These are phyloP conservation scores for Magnaporthiopsis incrustans DNA, from an alignment of 2,329 filamentous ascomycete genomes.

Conservation along the genomic window DNA sequence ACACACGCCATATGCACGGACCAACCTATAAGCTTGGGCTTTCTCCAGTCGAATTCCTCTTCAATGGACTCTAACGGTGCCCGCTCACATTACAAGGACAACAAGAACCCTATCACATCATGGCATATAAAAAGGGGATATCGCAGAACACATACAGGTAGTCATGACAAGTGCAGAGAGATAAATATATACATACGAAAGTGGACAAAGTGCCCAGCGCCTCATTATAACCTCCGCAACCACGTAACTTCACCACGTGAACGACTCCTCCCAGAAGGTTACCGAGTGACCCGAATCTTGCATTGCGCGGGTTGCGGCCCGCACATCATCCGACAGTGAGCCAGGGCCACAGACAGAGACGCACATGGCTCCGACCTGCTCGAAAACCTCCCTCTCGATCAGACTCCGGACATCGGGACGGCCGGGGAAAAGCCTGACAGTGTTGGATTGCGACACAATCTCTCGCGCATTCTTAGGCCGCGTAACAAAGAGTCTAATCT, in stretches of 20 bases:
- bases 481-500: conserved; percentile 85
- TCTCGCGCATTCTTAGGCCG: conserved; percentile 77
- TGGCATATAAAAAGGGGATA: too few species aligned
- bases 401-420: conserved; percentile 75
- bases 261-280: conserved; percentile 72
- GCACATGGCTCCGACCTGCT: conserved; percentile 80
- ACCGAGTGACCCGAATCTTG: conserved; percentile 55
- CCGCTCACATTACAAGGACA: not conserved
- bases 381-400: conserved; percentile 72
- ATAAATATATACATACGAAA: too few species aligned
- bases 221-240: too few species aligned
- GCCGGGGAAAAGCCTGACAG: conserved; percentile 87
- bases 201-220: too few species aligned
- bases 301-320: conserved; percentile 56
- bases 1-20: too few species aligned
- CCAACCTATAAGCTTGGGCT: not conserved
- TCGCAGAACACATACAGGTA: too few species aligned
- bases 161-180: too few species aligned
- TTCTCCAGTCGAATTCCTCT: not conserved
- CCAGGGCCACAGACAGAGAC: conserved; percentile 76
- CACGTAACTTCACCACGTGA: conserved; percentile 44
- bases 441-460: conserved; percentile 65
- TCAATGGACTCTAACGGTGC: too few species aligned
- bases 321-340: conserved; percentile 66
- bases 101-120: too few species aligned